Evolutionary conservation across 371 early-diverging fungal genomes (phyloP), one percentile per base, ranked within the genome.

Genomic region (Batrachochytrium dendrobatidis): DNA sequence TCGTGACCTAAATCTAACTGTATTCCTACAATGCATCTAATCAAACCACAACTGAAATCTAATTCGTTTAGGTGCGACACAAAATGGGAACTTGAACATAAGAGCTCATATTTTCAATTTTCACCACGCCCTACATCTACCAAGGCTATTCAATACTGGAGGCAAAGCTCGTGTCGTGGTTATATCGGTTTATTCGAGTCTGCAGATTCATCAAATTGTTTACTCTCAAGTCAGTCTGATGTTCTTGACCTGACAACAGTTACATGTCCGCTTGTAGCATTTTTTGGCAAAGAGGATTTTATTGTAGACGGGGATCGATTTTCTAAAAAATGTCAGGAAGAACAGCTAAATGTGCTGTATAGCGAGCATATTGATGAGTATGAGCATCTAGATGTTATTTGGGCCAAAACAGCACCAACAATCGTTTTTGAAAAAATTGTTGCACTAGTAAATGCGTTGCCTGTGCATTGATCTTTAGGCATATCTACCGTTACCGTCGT

Each of bases 311-410:
- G 76, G 1, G 75, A 70, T 31, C 49, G 59, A 10, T 61, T 81
- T 34, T 71, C 77, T 18, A 61, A 62, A 12, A 61, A 68, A 3
- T 77, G 79, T 63, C 58, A 64, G 44, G 31, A 33, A 30, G 44
- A 51, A 15, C 48, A 29, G 28, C 49, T n/a, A 18, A 53, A 26
- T 20, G 31, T 39, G 17, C 52, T 52, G 25, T 55, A 75, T 15
- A 65, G 79, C n/a, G 68, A 74, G 15, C 66, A 69, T 22, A 64
- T 81, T 18, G 73, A 77, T 17, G 77, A 70, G 10, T 79, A 78
- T 50, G 83, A 80, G 33, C 83, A 83, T 61, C 73, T 83, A 79
- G 83, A 83, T 62, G 72, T 74, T 20, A 68, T 83, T 52, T 83
- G 81, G 81, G 79, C 66, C 15, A 34, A 39, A 20, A 61, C 66